Conservation (phyloP, 2,329 filamentous ascomycete genomes). For the Ceratocystis cubensis region DNA sequence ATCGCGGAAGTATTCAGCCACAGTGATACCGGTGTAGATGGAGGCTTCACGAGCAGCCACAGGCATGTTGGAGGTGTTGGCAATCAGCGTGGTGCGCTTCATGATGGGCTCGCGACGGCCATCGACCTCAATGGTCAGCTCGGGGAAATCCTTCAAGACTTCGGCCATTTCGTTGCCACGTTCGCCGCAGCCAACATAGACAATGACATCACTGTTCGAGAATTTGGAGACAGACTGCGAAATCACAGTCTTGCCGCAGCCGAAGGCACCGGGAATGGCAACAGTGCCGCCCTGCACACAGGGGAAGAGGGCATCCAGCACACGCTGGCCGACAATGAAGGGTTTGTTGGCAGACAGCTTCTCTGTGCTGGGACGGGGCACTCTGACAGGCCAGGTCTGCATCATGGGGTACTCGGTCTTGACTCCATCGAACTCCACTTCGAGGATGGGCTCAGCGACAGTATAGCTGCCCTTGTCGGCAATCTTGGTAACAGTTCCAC, state of each 20-base stretch:
- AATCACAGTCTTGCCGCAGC: conserved; percentile 98
- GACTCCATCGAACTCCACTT: conserved; percentile 93
- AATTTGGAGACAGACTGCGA: conserved; percentile 98
- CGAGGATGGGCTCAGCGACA: conserved; percentile 83
- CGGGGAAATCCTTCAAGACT: conserved; percentile 98
- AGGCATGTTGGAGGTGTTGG: conserved; percentile 99
- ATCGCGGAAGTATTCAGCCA: conserved; percentile 94
- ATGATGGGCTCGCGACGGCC: conserved; percentile 97
- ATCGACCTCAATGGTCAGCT: conserved; percentile 87
- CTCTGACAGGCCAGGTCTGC: conserved; percentile 97
- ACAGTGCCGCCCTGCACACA: conserved; percentile 95
- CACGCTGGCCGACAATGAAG: conserved; percentile 92
- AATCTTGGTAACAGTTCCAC: conserved; percentile 85
- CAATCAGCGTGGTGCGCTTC: conserved; percentile 97
- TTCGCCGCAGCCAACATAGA: conserved; percentile 87
- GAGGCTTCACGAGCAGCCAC: conserved; percentile 96
- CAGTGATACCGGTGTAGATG: conserved; percentile 92
- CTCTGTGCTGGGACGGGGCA: conserved; percentile 81
- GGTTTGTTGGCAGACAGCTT: conserved; percentile 80
- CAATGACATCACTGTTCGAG: conserved; percentile 97
- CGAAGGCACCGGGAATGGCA: conserved; percentile 95
- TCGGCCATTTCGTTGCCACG: conserved; percentile 99
- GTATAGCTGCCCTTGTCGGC: conserved; percentile 84
- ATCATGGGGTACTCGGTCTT: conserved; percentile 95
- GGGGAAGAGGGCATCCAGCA: conserved; percentile 90